These are phyloP conservation scores for Neospora caninum DNA, from an alignment of 169 alveolate species.

Conservation along the genomic window DNA sequence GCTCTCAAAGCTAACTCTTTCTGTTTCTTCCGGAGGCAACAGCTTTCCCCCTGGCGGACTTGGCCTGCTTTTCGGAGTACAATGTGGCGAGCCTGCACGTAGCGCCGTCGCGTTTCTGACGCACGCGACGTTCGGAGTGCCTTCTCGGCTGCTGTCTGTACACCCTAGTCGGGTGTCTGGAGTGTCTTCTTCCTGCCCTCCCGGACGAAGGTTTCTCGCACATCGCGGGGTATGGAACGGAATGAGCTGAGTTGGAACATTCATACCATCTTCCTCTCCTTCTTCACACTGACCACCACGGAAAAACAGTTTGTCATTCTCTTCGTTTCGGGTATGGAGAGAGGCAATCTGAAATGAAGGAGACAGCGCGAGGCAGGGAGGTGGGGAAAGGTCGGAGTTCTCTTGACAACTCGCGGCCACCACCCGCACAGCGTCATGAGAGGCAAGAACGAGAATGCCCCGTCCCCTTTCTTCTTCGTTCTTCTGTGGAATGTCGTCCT, in stretches of 20 bases:
- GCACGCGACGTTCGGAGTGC: background rate
- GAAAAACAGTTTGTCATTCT: too few species aligned
- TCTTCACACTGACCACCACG: background rate
- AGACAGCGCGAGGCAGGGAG: too few species aligned
- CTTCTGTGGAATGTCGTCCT: too few species aligned
- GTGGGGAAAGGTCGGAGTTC: too few species aligned
- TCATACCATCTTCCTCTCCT: background rate
- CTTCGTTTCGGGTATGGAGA: too few species aligned
- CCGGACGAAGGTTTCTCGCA: background rate
- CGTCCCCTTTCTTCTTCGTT: too few species aligned
- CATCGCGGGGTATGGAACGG: background rate
- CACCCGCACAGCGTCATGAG: too few species aligned
- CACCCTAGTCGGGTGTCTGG: slow-evolving; percentile 20
- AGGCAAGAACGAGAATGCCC: too few species aligned
- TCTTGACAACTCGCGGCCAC: too few species aligned
- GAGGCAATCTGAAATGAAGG: too few species aligned
- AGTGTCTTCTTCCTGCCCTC: background rate
- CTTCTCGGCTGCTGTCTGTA: background rate
- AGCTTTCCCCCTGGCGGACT: background rate
- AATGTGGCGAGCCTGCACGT: background rate
- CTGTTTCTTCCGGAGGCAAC: background rate
- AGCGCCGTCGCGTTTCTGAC: background rate
- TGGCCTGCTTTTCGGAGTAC: background rate
- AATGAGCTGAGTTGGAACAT: background rate
- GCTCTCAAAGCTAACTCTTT: too few species aligned